Evolutionary conservation across 768 basidiomycete genomes (phyloP), one percentile per base, ranked within the genome.

Genomic region (Exsudoporus frostii): DNA sequence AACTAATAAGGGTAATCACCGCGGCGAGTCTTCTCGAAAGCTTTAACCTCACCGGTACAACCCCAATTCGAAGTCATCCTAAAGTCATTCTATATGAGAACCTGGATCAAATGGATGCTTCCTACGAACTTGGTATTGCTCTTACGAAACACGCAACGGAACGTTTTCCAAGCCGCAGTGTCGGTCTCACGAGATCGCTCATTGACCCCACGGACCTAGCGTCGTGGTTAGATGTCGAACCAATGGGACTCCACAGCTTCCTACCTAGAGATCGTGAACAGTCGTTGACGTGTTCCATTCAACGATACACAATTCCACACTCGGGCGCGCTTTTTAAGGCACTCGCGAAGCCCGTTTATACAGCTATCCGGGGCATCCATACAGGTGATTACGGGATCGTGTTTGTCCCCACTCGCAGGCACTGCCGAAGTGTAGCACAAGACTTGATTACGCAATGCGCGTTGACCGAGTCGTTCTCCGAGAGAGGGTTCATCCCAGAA

Each of bases 361-460:
- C 83, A 10, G 84, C 84, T n/a, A 83, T 97, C 54, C 79, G 72
- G 52, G 65, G 72, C 14, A 73, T 73, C 3, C 66, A 74, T 2
- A 62, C 67, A 13, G 74, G 71, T 7, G 79, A 79, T 51, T 74
- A 79, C 3, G 80, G 85, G 0, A 80, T 98, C 55, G 77, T 96
- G 11, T 97, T 98, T 69, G 91, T 97, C 1, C 90, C 97, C 4
- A 93, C 94, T 39, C 83, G 85, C 7, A 73, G 72, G 8, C 90
- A 94, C 60, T 94, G 92, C 64, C 74, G 75, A 24, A 63, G 78
- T 1, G 81, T 91, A 9, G 92, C 92, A 13, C 74, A 80, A 47
- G 93, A 97, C 61, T 79, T 98, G 57, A 83, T 96, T 66, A 98
- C 90, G 4, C 89, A 90, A 63, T 89, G 88, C 58, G 88, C 90